These are phyloP conservation scores for Nothomitra cinnamomea DNA, from an alignment of 2,329 filamentous ascomycete genomes.

Conservation along the genomic window DNA sequence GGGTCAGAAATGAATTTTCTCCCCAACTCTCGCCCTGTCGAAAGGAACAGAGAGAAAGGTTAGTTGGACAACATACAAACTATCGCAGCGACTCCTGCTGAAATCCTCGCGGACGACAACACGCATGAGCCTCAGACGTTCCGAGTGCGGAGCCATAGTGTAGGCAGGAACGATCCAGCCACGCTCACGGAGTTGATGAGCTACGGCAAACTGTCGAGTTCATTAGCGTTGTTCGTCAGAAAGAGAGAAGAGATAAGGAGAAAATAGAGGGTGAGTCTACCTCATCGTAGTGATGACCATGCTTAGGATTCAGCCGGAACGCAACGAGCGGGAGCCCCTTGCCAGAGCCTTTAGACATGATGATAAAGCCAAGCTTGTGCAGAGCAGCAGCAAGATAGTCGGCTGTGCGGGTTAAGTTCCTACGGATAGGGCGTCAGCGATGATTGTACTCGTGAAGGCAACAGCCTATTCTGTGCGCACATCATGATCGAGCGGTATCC, in stretches of 20 bases:
- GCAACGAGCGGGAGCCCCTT: constrained; percentile 77
- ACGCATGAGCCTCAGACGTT: constrained; percentile 75
- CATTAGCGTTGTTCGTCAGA: neutral
- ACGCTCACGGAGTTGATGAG: constrained; percentile 69
- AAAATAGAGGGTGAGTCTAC: constrained; percentile 15
- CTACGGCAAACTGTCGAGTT: constrained; percentile 57
- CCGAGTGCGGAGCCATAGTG: constrained; percentile 84
- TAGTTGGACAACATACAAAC: constrained; percentile 26
- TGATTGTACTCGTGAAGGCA: neutral
- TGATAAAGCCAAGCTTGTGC: constrained; percentile 60
- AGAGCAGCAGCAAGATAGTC: constrained; percentile 71
- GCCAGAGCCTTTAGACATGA: constrained; percentile 69
- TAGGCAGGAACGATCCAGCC: constrained; percentile 94
- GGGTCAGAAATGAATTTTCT: neutral
- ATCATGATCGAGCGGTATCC: constrained; percentile 89
- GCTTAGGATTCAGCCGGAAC: constrained; percentile 52
- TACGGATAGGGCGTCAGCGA: neutral
- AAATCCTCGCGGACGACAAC: constrained; percentile 92
- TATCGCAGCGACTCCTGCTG: constrained; percentile 62
- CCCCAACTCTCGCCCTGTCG: neutral
- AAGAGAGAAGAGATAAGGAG: neutral
- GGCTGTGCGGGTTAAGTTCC: constrained; percentile 71
- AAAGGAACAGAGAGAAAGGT: neutral
- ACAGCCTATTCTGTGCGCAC: constrained; percentile 5
- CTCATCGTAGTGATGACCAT: constrained; percentile 37